Base-by-base conservation (phyloP, 2,329 filamentous ascomycete genomes). In the Cercospora citrullina region DNA sequence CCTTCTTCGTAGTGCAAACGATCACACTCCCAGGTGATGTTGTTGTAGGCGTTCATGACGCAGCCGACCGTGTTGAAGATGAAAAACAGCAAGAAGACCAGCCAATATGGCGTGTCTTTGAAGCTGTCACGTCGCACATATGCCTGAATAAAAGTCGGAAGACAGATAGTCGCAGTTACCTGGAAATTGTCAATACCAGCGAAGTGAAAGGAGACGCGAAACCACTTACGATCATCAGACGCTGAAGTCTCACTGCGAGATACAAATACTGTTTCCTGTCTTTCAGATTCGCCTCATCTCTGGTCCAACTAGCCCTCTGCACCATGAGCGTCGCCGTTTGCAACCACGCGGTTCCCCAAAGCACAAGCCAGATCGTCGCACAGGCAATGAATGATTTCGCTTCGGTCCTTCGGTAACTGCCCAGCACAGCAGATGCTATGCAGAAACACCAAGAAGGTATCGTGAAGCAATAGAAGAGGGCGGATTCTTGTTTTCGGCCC, bases 21-120 rank as follows among this genome's bases (percentile, higher is more conserved):
- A 42, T 76, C 75, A 36, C 62, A 68, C 60, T 76, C 75, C 75
- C 75, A 77, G 18, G 75, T 75, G 67, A 78, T 77, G 67, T 78
- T 78, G 71, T 78, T 78, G 72, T 78, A 78, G 1, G 76, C 77
- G 68, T 78, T 78, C 75, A 78, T 77, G 62, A 78, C 76, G 55
- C 69, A 74, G 51, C 72, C 72, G 39, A 78, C 76, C 4, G 71
- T 76, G 58, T 78, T 76, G 68, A 76, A 74, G 69, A 78, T 78
- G 75, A 78, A 78, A 59, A 75, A 71, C 14, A 78, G 69, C 45
- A 78, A 62, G 67, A 76, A 78, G 23, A 78, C 55, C n/a, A 78
- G 73, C 77, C 77, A 78, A 68, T 76, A 77, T 0, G 75, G 69
- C 18, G 75, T 67, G 64, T 77, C 75, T 18, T 75, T 39, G 51